These are phyloP conservation scores for Aspergillus uvarum DNA, from an alignment of 2,329 filamentous ascomycete species.

Conservation along the genomic window DNA sequence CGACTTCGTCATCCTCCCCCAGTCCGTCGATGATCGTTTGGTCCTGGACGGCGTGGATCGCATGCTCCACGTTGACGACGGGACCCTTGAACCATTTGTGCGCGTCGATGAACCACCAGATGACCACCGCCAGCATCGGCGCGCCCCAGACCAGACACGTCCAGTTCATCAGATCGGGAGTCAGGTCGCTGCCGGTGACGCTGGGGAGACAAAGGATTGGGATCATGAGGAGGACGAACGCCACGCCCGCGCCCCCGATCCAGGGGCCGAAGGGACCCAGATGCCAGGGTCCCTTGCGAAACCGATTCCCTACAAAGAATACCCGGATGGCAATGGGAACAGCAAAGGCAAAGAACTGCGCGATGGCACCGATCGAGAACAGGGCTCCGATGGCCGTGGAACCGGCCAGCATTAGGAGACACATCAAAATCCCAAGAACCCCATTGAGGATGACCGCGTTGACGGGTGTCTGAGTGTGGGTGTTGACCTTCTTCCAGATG, in stretches of 20 bases:
- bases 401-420: conserved; percentile 66
- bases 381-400: conserved; percentile 63
- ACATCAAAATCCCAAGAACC: conserved; percentile 57
- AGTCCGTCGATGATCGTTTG: conserved; percentile 25
- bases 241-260: conserved; percentile 57
- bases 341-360: conserved; percentile 58
- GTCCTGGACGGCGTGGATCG: conserved; percentile 29
- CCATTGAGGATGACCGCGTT: conserved; percentile 70
- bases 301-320: conserved; percentile 59
- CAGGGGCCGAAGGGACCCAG: conserved; percentile 60
- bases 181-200: conserved; percentile 56
- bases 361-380: conserved; percentile 69
- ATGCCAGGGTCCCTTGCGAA: conserved; percentile 68
- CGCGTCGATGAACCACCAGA: conserved; percentile 66
- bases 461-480: conserved; percentile 62
- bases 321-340: conserved; percentile 47
- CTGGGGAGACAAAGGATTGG: conserved; percentile 67
- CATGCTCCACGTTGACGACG: conserved; percentile 64
- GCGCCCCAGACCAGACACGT: conserved; percentile 66
- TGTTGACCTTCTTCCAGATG: conserved; percentile 62
- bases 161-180: conserved; percentile 63
- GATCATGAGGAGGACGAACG: conserved; percentile 65
- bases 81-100: conserved; percentile 70
- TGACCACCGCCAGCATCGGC: conserved; percentile 58
- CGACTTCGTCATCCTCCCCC: conserved; percentile 1